Evolutionary conservation across 2,329 filamentous ascomycete genomes (phyloP).

Genomic region (Aspergillus tamarii): DNA sequence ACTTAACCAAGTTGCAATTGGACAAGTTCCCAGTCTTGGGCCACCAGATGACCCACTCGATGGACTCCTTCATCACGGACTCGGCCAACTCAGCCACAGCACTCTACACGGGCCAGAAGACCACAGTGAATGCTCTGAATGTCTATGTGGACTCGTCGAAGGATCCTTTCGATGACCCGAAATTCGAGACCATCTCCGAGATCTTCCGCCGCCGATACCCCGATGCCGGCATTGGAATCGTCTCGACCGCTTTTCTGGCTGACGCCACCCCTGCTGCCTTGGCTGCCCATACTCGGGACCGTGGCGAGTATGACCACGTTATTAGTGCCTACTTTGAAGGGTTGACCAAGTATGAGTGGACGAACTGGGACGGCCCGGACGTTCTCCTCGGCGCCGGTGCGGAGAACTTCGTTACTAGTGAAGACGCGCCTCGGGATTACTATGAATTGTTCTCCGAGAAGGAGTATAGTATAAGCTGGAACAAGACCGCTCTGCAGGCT

Average conservation of each 20-base stretch:
- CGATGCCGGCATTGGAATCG: constrained; percentile 64
- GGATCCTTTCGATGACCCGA: constrained; percentile 77
- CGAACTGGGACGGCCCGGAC: constrained; percentile 72
- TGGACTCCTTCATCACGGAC: constrained; percentile 84
- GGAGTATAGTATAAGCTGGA: constrained; percentile 71
- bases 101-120: constrained; percentile 82
- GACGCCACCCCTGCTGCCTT: constrained; percentile 82
- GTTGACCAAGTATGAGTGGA: constrained; percentile 80
- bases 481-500: constrained; percentile 70
- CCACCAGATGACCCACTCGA: constrained; percentile 86
- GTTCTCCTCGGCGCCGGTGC: constrained; percentile 83
- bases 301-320: constrained; percentile 70
- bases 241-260: constrained; percentile 73
- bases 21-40: constrained; percentile 85
- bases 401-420: constrained; percentile 75
- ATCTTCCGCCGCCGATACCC: constrained; percentile 70
- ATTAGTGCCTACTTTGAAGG: constrained; percentile 78
- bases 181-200: constrained; percentile 76
- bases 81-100: constrained; percentile 83
- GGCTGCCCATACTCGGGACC: constrained; percentile 71
- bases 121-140: constrained; percentile 78
- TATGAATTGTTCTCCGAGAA: constrained; percentile 69
- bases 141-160: constrained; percentile 79
- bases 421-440: constrained; percentile 61
- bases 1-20: constrained; percentile 73